These are phyloP conservation scores for Thielaviopsis cerberus DNA, from an alignment of 2,329 filamentous ascomycete genomes.

Conservation along the genomic window DNA sequence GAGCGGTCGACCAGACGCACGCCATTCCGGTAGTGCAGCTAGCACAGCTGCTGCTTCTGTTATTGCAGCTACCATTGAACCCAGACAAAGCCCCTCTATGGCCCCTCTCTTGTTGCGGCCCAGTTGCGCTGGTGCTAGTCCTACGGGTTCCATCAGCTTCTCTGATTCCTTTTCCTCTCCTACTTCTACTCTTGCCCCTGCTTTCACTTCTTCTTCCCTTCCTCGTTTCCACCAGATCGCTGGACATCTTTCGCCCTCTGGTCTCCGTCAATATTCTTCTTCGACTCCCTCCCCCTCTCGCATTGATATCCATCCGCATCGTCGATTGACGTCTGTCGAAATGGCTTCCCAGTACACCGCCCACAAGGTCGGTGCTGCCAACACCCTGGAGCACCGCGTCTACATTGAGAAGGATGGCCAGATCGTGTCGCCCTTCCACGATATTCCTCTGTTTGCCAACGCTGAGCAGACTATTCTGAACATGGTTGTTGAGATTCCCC, in stretches of 20 bases:
- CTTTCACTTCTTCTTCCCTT: conserved; percentile 8
- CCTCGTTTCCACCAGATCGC: conserved; percentile 11
- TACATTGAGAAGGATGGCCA: conserved; percentile 96
- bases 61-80: neutral
- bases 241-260: conserved; percentile 8
- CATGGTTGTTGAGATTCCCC: conserved; percentile 98
- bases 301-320: conserved; percentile 11
- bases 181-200: conserved; percentile 5
- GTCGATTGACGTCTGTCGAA: conserved; percentile 18
- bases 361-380: conserved; percentile 73
- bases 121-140: neutral
- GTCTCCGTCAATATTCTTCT: neutral
- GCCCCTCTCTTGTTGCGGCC: neutral
- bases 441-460: conserved; percentile 95
- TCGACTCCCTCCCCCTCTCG: conserved; percentile 3
- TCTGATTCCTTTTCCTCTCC: neutral
- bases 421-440: conserved; percentile 89
- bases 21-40: neutral
- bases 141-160: neutral
- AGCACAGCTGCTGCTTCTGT: neutral
- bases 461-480: conserved; percentile 88
- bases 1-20: neutral
- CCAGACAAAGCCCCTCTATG: neutral
- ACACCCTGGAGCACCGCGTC: conserved; percentile 93
- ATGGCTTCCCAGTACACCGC: conserved; percentile 52